Conservation (phyloP, 2,329 filamentous ascomycete genomes). For the Cladosporium halotolerans region DNA sequence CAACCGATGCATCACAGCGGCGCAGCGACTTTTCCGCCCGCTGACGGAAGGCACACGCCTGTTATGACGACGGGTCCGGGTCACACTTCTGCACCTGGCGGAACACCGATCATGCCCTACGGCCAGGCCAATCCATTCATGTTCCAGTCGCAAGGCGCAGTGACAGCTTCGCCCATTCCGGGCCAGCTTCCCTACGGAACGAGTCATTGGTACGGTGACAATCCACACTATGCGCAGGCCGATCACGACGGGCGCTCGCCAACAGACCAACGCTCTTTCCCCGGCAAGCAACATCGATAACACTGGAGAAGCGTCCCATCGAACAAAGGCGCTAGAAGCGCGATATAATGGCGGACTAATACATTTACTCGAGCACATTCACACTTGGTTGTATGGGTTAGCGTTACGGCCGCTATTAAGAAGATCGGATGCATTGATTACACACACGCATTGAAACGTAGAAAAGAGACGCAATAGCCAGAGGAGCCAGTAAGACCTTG, state of each 20-base stretch:
- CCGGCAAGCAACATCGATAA: not conserved
- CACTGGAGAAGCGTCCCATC: no score
- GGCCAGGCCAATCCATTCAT: slow-evolving; percentile 4
- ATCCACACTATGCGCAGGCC: not conserved
- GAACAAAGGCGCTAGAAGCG: not conserved
- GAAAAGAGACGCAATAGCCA: no score
- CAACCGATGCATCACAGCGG: not conserved
- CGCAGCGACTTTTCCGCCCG: not conserved
- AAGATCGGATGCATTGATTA: no score
- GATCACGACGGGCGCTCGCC: not conserved
- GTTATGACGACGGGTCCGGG: not conserved
- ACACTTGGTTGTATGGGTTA: no score
- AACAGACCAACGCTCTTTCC: not conserved
- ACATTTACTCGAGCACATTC: no score
- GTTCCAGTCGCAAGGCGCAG: slow-evolving; percentile 3
- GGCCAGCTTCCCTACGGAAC: not conserved
- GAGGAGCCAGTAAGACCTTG: no score
- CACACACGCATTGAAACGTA: no score
- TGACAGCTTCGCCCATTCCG: slow-evolving; percentile 1
- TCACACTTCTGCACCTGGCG: not conserved
- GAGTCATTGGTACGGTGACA: slow-evolving; percentile 1
- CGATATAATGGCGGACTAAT: not conserved
- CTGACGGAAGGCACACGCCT: not conserved
- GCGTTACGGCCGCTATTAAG: no score
- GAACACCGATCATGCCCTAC: slow-evolving; percentile 1